Conservation (phyloP, 192 early-diverging fungal genomes). For the Blastocladiella britannica region DNA sequence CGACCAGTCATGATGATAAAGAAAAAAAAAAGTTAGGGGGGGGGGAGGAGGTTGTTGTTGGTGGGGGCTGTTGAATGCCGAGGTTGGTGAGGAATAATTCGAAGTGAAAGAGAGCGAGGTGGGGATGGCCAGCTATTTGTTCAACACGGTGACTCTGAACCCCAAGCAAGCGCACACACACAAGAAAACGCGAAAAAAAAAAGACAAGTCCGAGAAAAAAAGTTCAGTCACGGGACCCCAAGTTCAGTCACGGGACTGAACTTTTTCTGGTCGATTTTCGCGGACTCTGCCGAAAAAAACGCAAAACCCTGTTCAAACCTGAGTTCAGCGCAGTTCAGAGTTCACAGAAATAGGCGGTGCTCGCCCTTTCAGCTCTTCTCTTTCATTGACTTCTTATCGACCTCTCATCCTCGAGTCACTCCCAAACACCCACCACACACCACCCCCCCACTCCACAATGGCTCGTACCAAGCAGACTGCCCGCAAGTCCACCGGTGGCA, state of each 20-base stretch:
- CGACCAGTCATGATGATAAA: constrained; percentile 76
- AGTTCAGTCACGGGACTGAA: too few species aligned
- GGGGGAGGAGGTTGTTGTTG: not conserved
- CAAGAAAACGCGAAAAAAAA: constrained; percentile 3
- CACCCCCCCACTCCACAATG: constrained; percentile 12
- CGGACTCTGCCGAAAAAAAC: too few species aligned
- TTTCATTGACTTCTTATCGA: too few species aligned
- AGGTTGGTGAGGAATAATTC: too few species aligned
- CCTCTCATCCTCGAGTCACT: not conserved
- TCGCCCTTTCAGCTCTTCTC: too few species aligned
- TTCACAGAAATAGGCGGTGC: too few species aligned
- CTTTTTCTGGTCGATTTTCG: too few species aligned
- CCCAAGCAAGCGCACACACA: constrained; percentile 5
- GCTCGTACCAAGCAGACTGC: constrained; percentile 83
- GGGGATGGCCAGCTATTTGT: too few species aligned
- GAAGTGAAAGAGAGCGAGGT: too few species aligned
- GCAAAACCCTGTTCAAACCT: too few species aligned
- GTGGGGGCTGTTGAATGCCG: not conserved
- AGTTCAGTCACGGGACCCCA: too few species aligned
- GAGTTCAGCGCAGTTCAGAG: too few species aligned
- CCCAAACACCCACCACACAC: not conserved
- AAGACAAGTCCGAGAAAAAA: constrained; percentile 4
- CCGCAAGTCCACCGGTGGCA: constrained; percentile 97
- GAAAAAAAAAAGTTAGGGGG: not conserved
- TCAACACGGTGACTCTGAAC: constrained; percentile 3